phyloP scores from a whole-genome alignment of 2,329 filamentous ascomycete species.

The Cercospora sojina region DNA sequence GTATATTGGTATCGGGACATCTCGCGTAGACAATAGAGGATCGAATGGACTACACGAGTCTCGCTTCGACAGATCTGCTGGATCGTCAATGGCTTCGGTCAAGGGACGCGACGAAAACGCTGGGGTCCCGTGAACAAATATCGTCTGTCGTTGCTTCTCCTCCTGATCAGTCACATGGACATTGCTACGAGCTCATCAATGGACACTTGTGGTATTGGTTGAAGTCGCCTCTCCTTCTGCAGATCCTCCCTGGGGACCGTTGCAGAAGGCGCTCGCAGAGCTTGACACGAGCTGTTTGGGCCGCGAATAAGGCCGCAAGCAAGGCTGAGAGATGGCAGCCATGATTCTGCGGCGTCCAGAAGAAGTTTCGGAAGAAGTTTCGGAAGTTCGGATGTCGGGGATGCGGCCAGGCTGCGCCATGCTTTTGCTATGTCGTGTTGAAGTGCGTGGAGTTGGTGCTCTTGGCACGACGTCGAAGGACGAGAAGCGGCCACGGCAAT shows the following conservation, averaged over 20 bases:
- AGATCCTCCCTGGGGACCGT: background rate
- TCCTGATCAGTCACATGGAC: background rate
- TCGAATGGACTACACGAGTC: background rate
- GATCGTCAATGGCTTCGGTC: background rate
- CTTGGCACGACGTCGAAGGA: background rate
- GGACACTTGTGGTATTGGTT: background rate
- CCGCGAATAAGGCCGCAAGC: background rate
- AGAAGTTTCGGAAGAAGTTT: background rate
- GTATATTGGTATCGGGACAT: background rate
- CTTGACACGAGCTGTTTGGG: background rate
- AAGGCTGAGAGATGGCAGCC: background rate
- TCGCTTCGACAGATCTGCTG: background rate
- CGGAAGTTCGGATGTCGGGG: background rate
- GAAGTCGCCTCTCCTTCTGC: background rate
- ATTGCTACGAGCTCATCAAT: background rate
- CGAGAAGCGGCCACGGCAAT: background rate
- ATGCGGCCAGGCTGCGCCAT: background rate
- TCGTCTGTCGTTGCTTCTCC: background rate
- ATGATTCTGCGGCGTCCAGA: background rate
- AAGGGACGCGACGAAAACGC: background rate
- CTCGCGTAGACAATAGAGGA: background rate
- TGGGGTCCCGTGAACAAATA: background rate
- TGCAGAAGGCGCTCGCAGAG: background rate
- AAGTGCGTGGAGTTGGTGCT: background rate
- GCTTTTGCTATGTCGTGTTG: background rate